Evolutionary conservation across 768 basidiomycete genomes (phyloP), one percentile per base, ranked within the genome.

Genomic region (Hypholoma sublateritium): DNA sequence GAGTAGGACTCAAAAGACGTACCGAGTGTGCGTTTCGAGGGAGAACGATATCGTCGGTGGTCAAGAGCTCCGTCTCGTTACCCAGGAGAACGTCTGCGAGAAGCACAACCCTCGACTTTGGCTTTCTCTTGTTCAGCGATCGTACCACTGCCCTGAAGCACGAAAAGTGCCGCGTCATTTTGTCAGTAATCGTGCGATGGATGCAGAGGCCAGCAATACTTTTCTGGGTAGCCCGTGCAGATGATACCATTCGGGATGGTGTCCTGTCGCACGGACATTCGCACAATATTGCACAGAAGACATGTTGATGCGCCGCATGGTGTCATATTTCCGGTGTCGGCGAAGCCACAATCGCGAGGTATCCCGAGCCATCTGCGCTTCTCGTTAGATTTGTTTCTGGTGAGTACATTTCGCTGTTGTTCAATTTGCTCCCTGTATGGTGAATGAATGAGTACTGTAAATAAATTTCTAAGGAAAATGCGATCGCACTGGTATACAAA

Each of bases 61-160:
- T 16, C 13, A 35, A 17, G 2, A 53, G 4, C 28, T 53, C 52
- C 19, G 32, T 28, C 41, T 53, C 52, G 24, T 43, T 44, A 8
- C 52, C 52, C 14, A 53, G 42, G 14, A 45, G 36, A 5, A 53
- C 41, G n/a, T 45, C 43, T 11, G 52, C 52, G 13, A 44, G 52
- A 17, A 53, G 16, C n/a, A 45, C 42, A 4, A 53, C 28, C 17
- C 17, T 44, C 24, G 52, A 53, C 5, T 8, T 45, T 9, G 22
- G 6, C 41, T 34, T 32, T 21, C 14, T 53, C n/a, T 34, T 45
- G 4, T 21, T 35, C 12, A 8, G 2, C 42, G 32, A 19, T 3
- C 17, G 19, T 5, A 12, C 43, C 5, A 44, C 24, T 16, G 43
- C 42, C 37, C 52, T 45, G 43, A 6, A 1, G 28, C n/a, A 24